Conservation (phyloP, 345 rosid species). For the Aquilaria sinensis region DNA sequence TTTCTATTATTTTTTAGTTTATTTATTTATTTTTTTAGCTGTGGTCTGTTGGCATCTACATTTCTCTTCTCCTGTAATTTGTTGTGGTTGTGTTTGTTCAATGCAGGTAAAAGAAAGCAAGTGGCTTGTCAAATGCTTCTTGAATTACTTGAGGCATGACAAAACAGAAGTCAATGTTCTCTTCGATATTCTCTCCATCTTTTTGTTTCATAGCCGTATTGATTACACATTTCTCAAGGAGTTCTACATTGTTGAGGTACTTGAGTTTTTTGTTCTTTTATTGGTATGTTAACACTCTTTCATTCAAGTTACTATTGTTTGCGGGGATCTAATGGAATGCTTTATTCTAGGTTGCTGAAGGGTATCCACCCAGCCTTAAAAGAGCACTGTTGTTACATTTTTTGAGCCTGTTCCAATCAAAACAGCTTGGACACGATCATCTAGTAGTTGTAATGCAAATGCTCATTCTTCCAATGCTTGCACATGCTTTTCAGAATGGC, state of each 20-base stretch:
- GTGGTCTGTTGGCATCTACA: too few species aligned
- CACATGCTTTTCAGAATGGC: constrained; percentile 85
- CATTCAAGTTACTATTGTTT: background rate
- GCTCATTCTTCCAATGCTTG: constrained; percentile 98
- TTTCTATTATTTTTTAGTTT: too few species aligned
- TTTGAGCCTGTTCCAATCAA: constrained; percentile 82
- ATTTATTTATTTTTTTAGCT: too few species aligned
- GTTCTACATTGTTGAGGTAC: constrained; percentile 97
- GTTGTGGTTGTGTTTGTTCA: background rate
- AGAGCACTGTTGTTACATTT: constrained; percentile 83
- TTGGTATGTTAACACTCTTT: background rate
- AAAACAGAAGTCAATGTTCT: constrained; percentile 80
- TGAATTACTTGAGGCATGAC: constrained; percentile 84
- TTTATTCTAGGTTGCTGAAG: constrained; percentile 79
- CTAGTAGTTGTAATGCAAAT: constrained; percentile 96
- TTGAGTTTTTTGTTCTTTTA: background rate
- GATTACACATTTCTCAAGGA: constrained; percentile 98
- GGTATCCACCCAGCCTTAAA: constrained; percentile 80
- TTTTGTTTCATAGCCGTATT: constrained; percentile 87
- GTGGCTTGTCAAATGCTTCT: constrained; percentile 98
- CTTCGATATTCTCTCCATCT: constrained; percentile 88
- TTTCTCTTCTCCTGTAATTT: too few species aligned
- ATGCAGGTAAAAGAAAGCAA: constrained; percentile 98
- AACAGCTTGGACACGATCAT: constrained; percentile 92
- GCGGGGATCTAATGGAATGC: background rate